Percentiles rank a stretch among this genome's conserved stretches.
These are phyloP conservation scores for Oehlia diaphana DNA, from an alignment of 192 early-diverging fungal genomes.

Conservation along the genomic window DNA sequence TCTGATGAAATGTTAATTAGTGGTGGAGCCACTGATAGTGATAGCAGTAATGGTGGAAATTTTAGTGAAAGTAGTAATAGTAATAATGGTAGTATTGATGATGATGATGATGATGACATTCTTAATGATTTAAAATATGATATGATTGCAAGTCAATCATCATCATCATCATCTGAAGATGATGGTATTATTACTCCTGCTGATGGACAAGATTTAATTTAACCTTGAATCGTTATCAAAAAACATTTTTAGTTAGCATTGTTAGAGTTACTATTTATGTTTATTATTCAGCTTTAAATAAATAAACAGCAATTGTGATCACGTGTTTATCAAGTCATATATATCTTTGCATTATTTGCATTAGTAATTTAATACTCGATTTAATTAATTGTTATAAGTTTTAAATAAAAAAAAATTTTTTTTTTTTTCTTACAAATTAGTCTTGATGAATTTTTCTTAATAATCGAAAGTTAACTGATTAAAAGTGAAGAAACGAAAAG, in stretches of 20 bases:
- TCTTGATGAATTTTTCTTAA: too few species aligned
- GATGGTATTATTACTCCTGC: constrained; percentile 5
- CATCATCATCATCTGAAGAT: constrained; percentile 6
- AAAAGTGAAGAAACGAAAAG: too few species aligned
- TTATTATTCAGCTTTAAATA: not conserved
- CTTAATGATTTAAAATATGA: not conserved
- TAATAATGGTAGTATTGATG: not conserved
- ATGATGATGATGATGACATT: not conserved
- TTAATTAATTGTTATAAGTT: too few species aligned
- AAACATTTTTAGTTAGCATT: not conserved
- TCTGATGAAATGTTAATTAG: constrained; percentile 4
- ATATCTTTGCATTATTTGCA: too few species aligned
- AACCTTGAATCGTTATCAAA: not conserved
- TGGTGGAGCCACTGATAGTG: not conserved
- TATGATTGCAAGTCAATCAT: not conserved
- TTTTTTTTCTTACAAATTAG: too few species aligned
- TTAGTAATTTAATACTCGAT: too few species aligned
- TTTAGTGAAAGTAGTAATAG: not conserved
- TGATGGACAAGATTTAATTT: constrained; percentile 11
- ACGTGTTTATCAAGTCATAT: too few species aligned
- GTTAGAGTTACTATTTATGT: not conserved
- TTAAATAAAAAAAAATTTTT: too few species aligned
- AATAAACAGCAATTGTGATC: too few species aligned
- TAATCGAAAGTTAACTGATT: too few species aligned
- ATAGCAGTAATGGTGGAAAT: constrained; percentile 7